A percentile compares a stretch with the other conserved stretches of the same genome.
Evolutionary conservation across 75 land plant genomes (phyloP).

Genomic region (Pseudotsuga menziesii): DNA sequence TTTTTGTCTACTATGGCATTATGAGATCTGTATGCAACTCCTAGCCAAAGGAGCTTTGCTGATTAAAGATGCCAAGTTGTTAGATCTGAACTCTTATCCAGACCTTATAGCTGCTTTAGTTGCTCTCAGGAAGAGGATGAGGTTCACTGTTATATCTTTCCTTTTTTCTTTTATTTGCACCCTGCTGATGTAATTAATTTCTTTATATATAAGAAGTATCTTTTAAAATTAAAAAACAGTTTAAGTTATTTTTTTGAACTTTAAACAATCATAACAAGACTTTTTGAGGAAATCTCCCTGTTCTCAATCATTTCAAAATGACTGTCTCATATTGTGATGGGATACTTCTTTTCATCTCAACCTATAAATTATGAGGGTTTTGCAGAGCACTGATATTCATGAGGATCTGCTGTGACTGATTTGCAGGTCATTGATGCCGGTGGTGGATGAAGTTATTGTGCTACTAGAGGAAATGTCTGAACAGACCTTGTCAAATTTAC

Average conservation of each 20-base stretch:
- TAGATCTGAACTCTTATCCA: no score
- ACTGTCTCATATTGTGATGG: not conserved
- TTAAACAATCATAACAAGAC: not conserved
- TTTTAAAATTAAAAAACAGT: no score
- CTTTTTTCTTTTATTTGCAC: no score
- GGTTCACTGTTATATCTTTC: no score
- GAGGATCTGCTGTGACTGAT: not conserved
- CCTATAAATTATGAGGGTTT: not conserved
- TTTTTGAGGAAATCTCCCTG: not conserved
- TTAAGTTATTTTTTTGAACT: not conserved
- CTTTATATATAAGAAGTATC: no score
- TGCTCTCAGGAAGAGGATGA: no score
- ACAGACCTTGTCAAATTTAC: slow-evolving; percentile 44
- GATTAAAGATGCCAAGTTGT: no score
- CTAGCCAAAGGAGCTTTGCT: no score
- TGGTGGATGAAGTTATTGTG: slow-evolving; percentile 19
- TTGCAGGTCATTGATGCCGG: not conserved
- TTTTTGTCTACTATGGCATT: no score
- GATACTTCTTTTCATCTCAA: not conserved
- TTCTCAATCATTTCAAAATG: not conserved
- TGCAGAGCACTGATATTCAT: not conserved
- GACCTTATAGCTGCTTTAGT: no score
- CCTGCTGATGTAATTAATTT: no score
- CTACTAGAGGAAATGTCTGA: slow-evolving; percentile 63
- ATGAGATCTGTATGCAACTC: no score